phyloP scores from a whole-genome alignment of 768 basidiomycete genomes.

The Fomitopsis serialis region DNA sequence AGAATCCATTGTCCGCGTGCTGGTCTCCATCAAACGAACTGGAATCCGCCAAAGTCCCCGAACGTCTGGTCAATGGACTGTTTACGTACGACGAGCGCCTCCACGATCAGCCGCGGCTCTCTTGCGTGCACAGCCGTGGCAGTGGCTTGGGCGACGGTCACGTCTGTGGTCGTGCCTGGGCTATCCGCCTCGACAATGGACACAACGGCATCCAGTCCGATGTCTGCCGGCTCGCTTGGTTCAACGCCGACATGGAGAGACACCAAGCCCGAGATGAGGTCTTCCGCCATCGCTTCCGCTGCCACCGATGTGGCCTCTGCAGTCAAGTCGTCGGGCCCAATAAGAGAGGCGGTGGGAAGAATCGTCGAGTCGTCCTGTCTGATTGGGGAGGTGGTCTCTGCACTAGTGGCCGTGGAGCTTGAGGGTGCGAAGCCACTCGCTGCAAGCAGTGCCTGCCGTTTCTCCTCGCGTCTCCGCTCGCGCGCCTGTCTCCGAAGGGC shows the following conservation, averaged over 20 bases:
- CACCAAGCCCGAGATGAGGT: slow-evolving; percentile 28
- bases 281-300: slow-evolving; percentile 7
- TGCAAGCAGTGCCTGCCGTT: slow-evolving; percentile 19
- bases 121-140: slow-evolving; percentile 21
- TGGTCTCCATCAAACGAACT: slow-evolving; percentile 13
- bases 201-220: neutral
- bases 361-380: neutral
- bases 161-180: slow-evolving; percentile 1
- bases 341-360: slow-evolving; percentile 22
- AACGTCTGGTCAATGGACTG: slow-evolving; percentile 72
- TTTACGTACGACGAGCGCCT: slow-evolving; percentile 76
- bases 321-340: slow-evolving; percentile 15
- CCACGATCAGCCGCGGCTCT: slow-evolving; percentile 67
- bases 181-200: slow-evolving; percentile 2
- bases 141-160: slow-evolving; percentile 5
- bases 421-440: neutral
- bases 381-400: slow-evolving; percentile 8
- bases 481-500: slow-evolving; percentile 38
- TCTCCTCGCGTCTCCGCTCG: slow-evolving; percentile 49
- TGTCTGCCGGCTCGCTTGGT: slow-evolving; percentile 5
- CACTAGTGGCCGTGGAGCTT: neutral
- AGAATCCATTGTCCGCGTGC: neutral
- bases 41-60: slow-evolving; percentile 52
- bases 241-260: slow-evolving; percentile 27
- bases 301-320: neutral